These are phyloP conservation scores for Casuarina glauca DNA, from an alignment of 306 rosid genomes.

Conservation along the genomic window DNA sequence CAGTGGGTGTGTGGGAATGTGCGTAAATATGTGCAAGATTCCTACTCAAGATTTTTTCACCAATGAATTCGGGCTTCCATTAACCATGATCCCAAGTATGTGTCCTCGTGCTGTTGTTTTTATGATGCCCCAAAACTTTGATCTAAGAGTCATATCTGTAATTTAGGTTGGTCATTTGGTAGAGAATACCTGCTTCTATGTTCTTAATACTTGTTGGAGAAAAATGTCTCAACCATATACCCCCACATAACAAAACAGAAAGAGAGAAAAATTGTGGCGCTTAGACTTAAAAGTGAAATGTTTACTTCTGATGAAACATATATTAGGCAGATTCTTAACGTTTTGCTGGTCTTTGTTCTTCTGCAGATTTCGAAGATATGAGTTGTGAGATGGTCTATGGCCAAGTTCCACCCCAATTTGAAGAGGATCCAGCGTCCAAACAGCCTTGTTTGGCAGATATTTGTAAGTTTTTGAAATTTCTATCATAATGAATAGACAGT, in stretches of 20 bases:
- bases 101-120: constrained; percentile 1
- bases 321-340: not conserved
- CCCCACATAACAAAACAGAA: too few species aligned
- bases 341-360: not conserved
- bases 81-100: constrained; percentile 94
- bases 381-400: constrained; percentile 98
- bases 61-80: constrained; percentile 91
- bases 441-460: constrained; percentile 75
- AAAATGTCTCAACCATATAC: too few species aligned
- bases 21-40: constrained; percentile 97
- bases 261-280: not conserved
- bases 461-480: constrained; percentile 47
- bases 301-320: not conserved
- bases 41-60: constrained; percentile 98
- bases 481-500: constrained; percentile 2
- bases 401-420: constrained; percentile 75
- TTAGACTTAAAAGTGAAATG: not conserved
- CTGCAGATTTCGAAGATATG: constrained; percentile 93
- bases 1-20: constrained; percentile 95
- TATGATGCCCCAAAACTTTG: not conserved
- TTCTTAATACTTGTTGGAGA: not conserved
- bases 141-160: not conserved
- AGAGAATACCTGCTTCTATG: not conserved
- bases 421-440: constrained; percentile 84
- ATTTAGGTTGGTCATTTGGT: not conserved